phyloP scores from a whole-genome alignment of 2,329 filamentous ascomycete species.

The Falciphora oryzae region DNA sequence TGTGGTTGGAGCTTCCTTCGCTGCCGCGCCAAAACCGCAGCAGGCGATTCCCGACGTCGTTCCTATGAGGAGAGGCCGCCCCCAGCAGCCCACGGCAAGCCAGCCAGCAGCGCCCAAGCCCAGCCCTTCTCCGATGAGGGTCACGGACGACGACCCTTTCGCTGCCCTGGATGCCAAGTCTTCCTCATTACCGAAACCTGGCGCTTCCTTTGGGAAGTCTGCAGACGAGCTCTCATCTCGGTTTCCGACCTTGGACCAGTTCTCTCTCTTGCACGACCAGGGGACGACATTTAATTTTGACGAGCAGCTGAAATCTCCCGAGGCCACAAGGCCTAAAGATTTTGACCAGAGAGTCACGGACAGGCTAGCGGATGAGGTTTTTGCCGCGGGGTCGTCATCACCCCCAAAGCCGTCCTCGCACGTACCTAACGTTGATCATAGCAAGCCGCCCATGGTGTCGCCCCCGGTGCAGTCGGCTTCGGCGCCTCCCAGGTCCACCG shows the following conservation, averaged over 20 bases:
- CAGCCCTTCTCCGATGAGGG: constrained; percentile 63
- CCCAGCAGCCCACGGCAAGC: constrained; percentile 30
- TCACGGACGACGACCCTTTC: constrained; percentile 75
- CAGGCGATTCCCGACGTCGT: constrained; percentile 80
- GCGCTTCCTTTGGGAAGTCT: constrained; percentile 36
- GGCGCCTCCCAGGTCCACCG: constrained; percentile 34
- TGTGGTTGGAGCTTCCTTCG: constrained; percentile 73
- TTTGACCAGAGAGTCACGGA: constrained; percentile 65
- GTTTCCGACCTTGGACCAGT: constrained; percentile 90
- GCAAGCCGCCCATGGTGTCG: constrained; percentile 22
- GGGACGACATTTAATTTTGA: constrained; percentile 83
- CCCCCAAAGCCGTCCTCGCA: constrained; percentile 22
- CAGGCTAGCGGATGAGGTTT: constrained; percentile 78
- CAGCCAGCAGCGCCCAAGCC: constrained; percentile 37
- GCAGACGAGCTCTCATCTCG: constrained; percentile 76
- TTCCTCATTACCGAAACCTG: neutral
- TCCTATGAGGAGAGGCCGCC: constrained; percentile 83
- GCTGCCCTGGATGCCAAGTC: constrained; percentile 74
- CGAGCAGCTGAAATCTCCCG: constrained; percentile 37
- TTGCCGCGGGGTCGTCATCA: constrained; percentile 44
- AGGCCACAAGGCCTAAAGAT: constrained; percentile 43
- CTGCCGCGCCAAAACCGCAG: constrained; percentile 65
- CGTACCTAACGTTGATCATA: constrained; percentile 8
- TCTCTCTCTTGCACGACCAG: constrained; percentile 81
- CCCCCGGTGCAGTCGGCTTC: constrained; percentile 33